Percentiles rank a stretch among this genome's conserved stretches.
These are phyloP conservation scores for Arctium lappa DNA, from an alignment of 129 eudicot species.

Conservation along the genomic window DNA sequence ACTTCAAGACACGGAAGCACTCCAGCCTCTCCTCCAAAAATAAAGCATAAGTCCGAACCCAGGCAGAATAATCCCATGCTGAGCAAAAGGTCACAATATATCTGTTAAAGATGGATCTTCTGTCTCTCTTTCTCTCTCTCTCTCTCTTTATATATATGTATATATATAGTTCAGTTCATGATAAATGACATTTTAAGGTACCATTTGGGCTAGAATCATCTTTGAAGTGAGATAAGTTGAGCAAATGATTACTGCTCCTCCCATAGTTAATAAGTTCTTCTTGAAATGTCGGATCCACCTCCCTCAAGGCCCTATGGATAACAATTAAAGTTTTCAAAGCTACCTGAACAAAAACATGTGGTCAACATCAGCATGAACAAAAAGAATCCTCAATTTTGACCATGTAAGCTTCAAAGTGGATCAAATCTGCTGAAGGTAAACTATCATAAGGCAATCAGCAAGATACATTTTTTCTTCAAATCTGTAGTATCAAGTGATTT, in stretches of 20 bases:
- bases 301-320: constrained; percentile 82
- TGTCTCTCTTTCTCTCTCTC: not conserved
- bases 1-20: constrained; percentile 70
- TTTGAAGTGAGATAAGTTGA: constrained; percentile 79
- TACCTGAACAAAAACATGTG: constrained; percentile 42
- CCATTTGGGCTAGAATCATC: constrained; percentile 89
- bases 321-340: constrained; percentile 82
- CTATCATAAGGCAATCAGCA: not conserved
- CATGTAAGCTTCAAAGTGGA: not conserved
- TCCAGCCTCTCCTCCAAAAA: constrained; percentile 82
- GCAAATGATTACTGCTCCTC: constrained; percentile 56
- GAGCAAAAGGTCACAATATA: constrained; percentile 14
- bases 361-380: not conserved
- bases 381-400: not conserved
- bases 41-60: constrained; percentile 82
- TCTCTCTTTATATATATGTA: no score
- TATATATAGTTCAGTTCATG: not conserved
- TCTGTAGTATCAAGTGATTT: not conserved
- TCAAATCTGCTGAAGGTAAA: not conserved
- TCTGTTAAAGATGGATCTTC: not conserved
- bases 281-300: constrained; percentile 81
- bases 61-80: constrained; percentile 96
- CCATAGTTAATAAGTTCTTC: constrained; percentile 69
- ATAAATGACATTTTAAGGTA: constrained; percentile 9
- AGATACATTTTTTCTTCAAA: not conserved